phyloP scores from a whole-genome alignment of 257 asterid genomes.

The Solanum tarijense region DNA sequence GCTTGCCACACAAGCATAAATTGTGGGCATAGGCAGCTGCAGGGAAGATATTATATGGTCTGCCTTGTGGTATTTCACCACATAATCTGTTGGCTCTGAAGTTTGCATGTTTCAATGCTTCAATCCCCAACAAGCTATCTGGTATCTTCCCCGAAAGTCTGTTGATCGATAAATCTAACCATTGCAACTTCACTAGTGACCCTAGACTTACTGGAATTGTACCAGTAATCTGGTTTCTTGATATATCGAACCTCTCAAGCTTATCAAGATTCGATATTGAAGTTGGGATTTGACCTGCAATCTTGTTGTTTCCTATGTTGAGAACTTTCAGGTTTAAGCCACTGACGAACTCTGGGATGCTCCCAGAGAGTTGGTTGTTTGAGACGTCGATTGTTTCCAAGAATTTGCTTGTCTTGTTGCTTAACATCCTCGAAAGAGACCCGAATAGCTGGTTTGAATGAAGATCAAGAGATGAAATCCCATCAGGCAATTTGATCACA shows the following conservation, averaged over 20 bases:
- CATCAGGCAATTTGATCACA: conserved; percentile 47
- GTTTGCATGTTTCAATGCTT: conserved; percentile 50
- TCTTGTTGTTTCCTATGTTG: conserved; percentile 60
- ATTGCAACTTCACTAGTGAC: conserved; percentile 43
- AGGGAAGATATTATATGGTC: conserved; percentile 58
- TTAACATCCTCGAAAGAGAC: conserved; percentile 39
- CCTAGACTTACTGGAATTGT: conserved; percentile 67
- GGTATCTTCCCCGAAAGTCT: conserved; percentile 56
- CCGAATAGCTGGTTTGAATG: conserved; percentile 65
- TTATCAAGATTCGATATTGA: conserved; percentile 47
- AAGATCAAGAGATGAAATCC: conserved; percentile 51
- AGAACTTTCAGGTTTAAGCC: conserved; percentile 43
- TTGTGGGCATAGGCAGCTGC: conserved; percentile 70
- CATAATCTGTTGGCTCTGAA: conserved; percentile 73
- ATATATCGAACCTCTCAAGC: conserved; percentile 52
- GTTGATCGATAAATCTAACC: conserved; percentile 76
- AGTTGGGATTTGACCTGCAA: conserved; percentile 58
- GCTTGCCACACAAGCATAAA: conserved; percentile 78
- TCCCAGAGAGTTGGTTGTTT: conserved; percentile 52
- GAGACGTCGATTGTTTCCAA: conserved; percentile 60
- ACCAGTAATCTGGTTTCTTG: conserved; percentile 70
- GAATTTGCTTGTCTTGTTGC: conserved; percentile 43
- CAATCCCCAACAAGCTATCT: conserved; percentile 41
- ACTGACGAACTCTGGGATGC: conserved; percentile 45
- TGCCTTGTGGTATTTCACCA: conserved; percentile 81